phyloP scores from a whole-genome alignment of 192 early-diverging fungal genomes.

The Helicostylum pulchrum region DNA sequence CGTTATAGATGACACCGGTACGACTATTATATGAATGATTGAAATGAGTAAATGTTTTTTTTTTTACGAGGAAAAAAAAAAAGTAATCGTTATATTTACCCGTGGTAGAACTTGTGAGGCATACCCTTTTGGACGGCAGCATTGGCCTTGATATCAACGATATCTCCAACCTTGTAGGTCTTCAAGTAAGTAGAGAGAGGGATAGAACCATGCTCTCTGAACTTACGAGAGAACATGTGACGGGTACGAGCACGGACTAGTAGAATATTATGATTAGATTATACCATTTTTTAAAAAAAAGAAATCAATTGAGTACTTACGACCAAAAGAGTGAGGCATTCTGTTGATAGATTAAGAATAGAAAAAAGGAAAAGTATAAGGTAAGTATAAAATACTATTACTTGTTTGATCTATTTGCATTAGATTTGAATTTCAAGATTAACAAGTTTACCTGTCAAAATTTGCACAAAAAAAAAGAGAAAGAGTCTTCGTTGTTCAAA shows the following conservation, averaged over 20 bases:
- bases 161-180: constrained; percentile 98
- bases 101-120: constrained; percentile 99
- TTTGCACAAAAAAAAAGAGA: constrained; percentile 2
- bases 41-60: neutral
- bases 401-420: constrained; percentile 1
- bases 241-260: constrained; percentile 92
- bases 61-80: neutral
- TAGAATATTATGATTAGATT: too few relatives aligned
- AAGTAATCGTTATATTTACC: constrained; percentile 43
- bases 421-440: neutral
- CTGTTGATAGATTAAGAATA: constrained; percentile 4
- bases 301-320: constrained; percentile 17
- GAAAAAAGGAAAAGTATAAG: constrained; percentile 10
- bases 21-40: constrained; percentile 47
- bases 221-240: constrained; percentile 96
- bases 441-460: constrained; percentile 14
- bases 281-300: neutral
- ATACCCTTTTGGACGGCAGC: constrained; percentile 99
- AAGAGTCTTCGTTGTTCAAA: neutral
- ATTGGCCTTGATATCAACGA: constrained; percentile 99
- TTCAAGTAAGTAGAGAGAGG: constrained; percentile 96
- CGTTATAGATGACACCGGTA: constrained; percentile 99
- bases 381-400: neutral
- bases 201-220: constrained; percentile 92
- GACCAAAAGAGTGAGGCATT: constrained; percentile 38